phyloP scores from a whole-genome alignment of 805 yeast genomes.

The Metschnikowia proteae region DNA sequence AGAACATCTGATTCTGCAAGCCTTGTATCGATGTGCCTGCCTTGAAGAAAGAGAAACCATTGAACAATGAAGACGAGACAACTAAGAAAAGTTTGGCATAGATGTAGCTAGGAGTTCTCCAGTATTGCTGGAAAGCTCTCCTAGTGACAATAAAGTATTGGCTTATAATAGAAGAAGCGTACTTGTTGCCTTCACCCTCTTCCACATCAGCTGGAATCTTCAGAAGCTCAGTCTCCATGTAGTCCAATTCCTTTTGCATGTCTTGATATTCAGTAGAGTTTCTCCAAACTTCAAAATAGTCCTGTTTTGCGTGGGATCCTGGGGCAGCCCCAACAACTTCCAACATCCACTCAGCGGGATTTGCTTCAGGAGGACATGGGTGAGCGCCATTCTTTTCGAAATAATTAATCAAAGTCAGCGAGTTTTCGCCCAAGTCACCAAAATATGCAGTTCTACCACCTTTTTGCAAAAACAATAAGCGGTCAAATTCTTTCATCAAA shows the following conservation, averaged over 20 bases:
- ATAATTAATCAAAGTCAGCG: slow-evolving; percentile 54
- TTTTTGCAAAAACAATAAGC: slow-evolving; percentile 59
- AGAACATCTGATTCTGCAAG: slow-evolving; percentile 62
- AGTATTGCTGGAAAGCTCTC: slow-evolving; percentile 39
- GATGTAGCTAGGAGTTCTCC: slow-evolving; percentile 62
- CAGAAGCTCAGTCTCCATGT: slow-evolving; percentile 57
- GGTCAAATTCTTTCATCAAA: slow-evolving; percentile 62
- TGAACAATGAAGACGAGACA: slow-evolving; percentile 51
- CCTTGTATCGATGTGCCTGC: slow-evolving; percentile 56
- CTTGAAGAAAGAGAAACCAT: slow-evolving; percentile 72
- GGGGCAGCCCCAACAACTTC: slow-evolving; percentile 83
- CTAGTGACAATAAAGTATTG: slow-evolving; percentile 18
- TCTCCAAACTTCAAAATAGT: slow-evolving; percentile 75
- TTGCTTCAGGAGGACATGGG: slow-evolving; percentile 41
- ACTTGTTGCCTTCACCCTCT: slow-evolving; percentile 22
- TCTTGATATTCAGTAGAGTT: slow-evolving; percentile 58
- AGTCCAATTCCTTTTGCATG: slow-evolving; percentile 55
- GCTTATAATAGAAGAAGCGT: slow-evolving; percentile 16
- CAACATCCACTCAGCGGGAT: slow-evolving; percentile 65
- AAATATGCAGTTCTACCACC: slow-evolving; percentile 82
- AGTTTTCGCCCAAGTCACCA: slow-evolving; percentile 73
- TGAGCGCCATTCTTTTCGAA: slow-evolving; percentile 74
- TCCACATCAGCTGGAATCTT: slow-evolving; percentile 16
- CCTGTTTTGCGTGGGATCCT: slow-evolving; percentile 68
- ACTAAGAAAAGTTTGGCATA: slow-evolving; percentile 58